A percentile compares a stretch with the other conserved stretches of the same genome.
Conservation (phyloP, 2,329 filamentous ascomycete species). For the Ramularia endophylla region DNA sequence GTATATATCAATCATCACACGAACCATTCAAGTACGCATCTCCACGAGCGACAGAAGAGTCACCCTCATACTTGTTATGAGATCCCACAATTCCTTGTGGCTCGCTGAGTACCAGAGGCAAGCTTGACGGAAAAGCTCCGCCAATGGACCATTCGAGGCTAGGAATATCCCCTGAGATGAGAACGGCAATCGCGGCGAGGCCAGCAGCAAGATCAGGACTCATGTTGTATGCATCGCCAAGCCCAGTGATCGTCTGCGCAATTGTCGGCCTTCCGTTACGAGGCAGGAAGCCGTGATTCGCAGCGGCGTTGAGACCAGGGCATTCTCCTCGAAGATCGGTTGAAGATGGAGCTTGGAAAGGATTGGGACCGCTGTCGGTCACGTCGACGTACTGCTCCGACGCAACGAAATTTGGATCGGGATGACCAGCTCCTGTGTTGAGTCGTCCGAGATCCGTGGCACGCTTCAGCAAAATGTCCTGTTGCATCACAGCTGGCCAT, state of each 20-base stretch:
- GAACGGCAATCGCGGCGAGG: constrained; percentile 26
- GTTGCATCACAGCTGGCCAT: constrained; percentile 13
- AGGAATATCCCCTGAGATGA: constrained; percentile 15
- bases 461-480: constrained; percentile 10
- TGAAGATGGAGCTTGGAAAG: constrained; percentile 22
- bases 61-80: constrained; percentile 34
- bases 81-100: constrained; percentile 23
- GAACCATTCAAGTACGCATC: constrained; percentile 23
- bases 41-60: constrained; percentile 24
- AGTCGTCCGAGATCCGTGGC: constrained; percentile 1
- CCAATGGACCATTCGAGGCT: constrained; percentile 25
- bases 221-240: constrained; percentile 28
- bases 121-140: constrained; percentile 10
- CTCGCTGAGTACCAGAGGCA: constrained; percentile 13
- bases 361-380: constrained; percentile 19
- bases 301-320: constrained; percentile 20
- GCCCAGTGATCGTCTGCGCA: constrained; percentile 11
- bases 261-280: constrained; percentile 9
- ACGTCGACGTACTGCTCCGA: constrained; percentile 18
- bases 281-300: constrained; percentile 22
- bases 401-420: constrained; percentile 15
- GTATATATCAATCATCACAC: too few relatives aligned
- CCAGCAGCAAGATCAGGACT: constrained; percentile 17
- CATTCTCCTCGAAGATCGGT: constrained; percentile 26
- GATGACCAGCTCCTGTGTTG: constrained; percentile 14